Conservation (phyloP, 1,284 basidiomycete species). For the Trichosporon sp. region DNA sequence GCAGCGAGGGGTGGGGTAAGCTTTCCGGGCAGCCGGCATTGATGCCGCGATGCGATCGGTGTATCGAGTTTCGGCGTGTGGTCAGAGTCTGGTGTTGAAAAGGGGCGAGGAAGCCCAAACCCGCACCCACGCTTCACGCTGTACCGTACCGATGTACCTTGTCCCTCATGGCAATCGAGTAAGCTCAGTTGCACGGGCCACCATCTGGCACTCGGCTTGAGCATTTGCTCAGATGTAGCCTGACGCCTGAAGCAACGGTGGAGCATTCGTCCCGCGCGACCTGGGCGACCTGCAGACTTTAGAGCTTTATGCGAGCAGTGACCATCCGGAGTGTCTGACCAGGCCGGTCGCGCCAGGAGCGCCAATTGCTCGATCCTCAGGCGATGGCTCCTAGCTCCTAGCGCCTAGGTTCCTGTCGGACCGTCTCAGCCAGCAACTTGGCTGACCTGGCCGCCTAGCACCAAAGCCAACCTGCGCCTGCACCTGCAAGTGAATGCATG, state of each 20-base stretch:
- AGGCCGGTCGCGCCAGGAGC: neutral
- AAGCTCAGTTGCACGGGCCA: neutral
- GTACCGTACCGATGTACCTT: neutral
- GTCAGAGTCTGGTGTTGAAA: no score
- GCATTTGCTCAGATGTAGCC: no score
- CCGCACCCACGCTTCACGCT: neutral
- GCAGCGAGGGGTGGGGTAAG: conserved; percentile 1
- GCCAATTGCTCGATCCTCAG: neutral
- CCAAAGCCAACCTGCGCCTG: no score
- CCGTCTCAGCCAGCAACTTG: neutral
- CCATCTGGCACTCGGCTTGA: neutral
- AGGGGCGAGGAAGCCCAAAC: no score
- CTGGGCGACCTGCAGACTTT: no score
- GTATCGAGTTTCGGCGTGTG: neutral
- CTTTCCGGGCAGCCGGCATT: neutral
- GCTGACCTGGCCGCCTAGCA: neutral
- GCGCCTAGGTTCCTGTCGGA: neutral
- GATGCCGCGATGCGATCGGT: neutral
- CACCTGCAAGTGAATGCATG: neutral
- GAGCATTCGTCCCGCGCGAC: neutral
- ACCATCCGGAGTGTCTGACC: no score
- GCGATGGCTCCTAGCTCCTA: neutral
- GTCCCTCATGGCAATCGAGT: neutral
- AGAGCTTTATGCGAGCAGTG: no score
- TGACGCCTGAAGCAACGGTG: neutral